phyloP scores from a whole-genome alignment of 352 stramenopile genomes.

The Globisporangium alternatum region DNA sequence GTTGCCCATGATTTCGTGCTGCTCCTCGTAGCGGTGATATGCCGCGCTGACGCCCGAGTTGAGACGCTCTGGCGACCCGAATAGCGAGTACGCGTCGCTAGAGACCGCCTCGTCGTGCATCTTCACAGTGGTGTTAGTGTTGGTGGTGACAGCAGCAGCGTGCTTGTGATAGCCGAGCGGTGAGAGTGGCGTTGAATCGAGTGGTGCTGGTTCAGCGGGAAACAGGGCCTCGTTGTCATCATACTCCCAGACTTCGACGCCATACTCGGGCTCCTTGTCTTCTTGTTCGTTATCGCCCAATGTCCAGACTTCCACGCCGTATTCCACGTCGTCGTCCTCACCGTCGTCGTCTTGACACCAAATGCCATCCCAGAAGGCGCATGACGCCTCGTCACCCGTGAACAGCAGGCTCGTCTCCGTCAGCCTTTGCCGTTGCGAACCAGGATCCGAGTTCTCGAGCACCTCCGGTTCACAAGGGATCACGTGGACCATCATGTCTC shows the following conservation, averaged over 20 bases:
- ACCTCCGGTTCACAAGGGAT: background rate
- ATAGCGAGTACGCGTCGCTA: constrained; percentile 13
- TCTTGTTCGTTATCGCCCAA: constrained; percentile 1
- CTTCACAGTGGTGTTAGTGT: background rate
- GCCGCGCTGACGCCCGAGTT: background rate
- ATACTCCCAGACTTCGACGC: constrained; percentile 8
- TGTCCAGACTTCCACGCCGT: constrained; percentile 5
- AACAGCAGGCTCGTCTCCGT: constrained; percentile 7
- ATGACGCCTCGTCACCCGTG: constrained; percentile 9
- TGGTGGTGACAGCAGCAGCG: too few relatives aligned
- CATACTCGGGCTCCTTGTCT: constrained; percentile 5
- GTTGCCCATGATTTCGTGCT: background rate
- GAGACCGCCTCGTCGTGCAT: background rate
- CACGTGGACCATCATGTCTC: background rate
- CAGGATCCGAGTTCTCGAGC: background rate
- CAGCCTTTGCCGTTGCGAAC: background rate
- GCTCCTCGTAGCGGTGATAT: background rate
- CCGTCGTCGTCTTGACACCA: constrained; percentile 9
- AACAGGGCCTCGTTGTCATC: background rate
- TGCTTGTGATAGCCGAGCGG: background rate
- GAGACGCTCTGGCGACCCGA: constrained; percentile 7
- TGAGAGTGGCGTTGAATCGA: background rate
- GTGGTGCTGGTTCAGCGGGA: background rate
- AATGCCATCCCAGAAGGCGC: constrained; percentile 20
- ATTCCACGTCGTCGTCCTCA: background rate